Evolutionary conservation across 78 protist genomes (phyloP), one percentile per base, ranked within the genome.

Genomic region (Ministeria vibrans): DNA sequence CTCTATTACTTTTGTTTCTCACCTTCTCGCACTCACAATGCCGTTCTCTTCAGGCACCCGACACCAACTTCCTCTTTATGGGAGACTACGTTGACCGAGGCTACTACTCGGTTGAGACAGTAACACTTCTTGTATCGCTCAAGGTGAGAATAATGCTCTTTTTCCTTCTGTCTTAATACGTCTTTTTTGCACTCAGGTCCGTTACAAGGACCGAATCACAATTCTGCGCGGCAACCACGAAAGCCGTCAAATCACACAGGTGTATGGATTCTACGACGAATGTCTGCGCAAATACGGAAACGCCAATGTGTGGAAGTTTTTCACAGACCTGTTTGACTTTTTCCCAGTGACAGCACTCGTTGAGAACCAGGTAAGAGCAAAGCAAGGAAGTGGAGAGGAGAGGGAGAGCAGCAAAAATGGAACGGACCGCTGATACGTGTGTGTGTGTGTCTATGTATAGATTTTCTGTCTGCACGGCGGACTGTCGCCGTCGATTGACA

Each of bases 21-120:
- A 45, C n/a, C n/a, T n/a, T n/a, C n/a, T n/a, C n/a, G n/a, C n/a
- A n/a, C n/a, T n/a, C n/a, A n/a, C n/a, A n/a, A n/a, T n/a, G n/a
- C n/a, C n/a, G n/a, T n/a, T n/a, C n/a, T n/a, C n/a, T n/a, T n/a
- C n/a, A n/a, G n/a, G 64, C 83, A 13, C 98, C 99, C 3, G 83
- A 88, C 74, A 94, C 98, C 0, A 87, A 78, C 74, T 97, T 95
- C 84, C 85, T 97, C 28, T 97, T 97, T 78, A 91, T 97, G 98
- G 99, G 99, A 20, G 99, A 97, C 85, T 97, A 90, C 61, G 99
- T 97, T 1, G 99, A 97, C 70, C 90, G 99, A 36, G 99, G 99
- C 22, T 90, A 93, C 83, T 86, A 96, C 89, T 79, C 90, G n/a
- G 91, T 96, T 9, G 99, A 96, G 85, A 93, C 98, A 36, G 93